Evolutionary conservation across 2,329 filamentous ascomycete species (phyloP).

Genomic region (Fonsecaea monophora): DNA sequence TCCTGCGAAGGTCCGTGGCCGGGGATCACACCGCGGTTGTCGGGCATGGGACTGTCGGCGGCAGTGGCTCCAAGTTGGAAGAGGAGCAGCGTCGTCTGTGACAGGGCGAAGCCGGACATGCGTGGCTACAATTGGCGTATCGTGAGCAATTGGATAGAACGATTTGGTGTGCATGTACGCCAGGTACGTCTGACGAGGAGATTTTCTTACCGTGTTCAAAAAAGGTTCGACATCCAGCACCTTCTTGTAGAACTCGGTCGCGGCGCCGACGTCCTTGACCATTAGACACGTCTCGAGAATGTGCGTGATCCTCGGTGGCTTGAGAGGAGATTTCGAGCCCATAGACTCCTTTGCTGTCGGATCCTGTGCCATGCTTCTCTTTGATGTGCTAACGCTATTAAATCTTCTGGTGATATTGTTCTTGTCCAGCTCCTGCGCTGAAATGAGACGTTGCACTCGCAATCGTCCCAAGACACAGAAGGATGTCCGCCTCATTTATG

Average conservation of each 20-base stretch:
- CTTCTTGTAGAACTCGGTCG: constrained; percentile 42
- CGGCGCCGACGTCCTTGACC: constrained; percentile 39
- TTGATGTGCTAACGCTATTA: not conserved
- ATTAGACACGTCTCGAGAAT: constrained; percentile 44
- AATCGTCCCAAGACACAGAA: not conserved
- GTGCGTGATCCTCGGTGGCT: constrained; percentile 40
- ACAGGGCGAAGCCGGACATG: constrained; percentile 42
- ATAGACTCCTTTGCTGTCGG: not conserved
- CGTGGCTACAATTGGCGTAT: constrained; percentile 24
- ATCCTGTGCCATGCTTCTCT: not conserved
- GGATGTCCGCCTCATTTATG: not conserved
- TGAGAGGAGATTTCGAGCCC: not conserved
- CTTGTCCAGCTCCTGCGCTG: not conserved
- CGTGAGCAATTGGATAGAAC: not conserved
- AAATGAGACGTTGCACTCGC: not conserved
- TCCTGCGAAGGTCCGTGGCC: constrained; percentile 33
- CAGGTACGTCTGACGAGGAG: not conserved
- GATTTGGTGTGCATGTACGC: not conserved
- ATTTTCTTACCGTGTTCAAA: constrained; percentile 29
- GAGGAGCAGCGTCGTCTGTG: constrained; percentile 44
- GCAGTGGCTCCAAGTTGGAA: constrained; percentile 37
- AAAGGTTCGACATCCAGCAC: constrained; percentile 39
- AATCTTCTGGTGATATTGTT: not conserved
- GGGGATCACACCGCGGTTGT: constrained; percentile 29
- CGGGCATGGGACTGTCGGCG: constrained; percentile 24